Conservation (phyloP, 2,329 filamentous ascomycete species). For the Fusarium marasasianum region DNA sequence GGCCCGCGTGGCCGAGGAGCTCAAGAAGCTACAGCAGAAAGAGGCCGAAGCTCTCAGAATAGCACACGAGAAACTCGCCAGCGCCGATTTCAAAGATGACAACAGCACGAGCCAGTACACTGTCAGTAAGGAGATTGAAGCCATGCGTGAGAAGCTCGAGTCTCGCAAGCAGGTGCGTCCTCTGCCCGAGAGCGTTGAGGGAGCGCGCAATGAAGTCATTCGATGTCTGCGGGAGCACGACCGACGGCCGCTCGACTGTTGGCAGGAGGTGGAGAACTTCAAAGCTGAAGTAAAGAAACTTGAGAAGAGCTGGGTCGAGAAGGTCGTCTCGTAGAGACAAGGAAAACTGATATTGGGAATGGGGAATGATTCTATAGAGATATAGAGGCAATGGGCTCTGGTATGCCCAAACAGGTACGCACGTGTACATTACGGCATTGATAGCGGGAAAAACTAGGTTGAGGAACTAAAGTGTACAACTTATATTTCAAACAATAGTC, state of each 20-base stretch:
- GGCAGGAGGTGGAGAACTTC: conserved; percentile 90
- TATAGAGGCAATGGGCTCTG: conserved; percentile 29
- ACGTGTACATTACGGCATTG: conserved; percentile 48
- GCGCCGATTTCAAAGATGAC: conserved; percentile 49
- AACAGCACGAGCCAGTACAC: conserved; percentile 52
- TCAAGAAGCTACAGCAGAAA: conserved; percentile 78
- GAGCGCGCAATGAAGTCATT: conserved; percentile 79
- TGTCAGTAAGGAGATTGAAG: conserved; percentile 68
- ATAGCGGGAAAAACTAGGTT: conserved; percentile 46
- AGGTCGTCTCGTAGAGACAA: conserved; percentile 65
- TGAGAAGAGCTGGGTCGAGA: conserved; percentile 89
- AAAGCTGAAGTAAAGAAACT: conserved; percentile 87
- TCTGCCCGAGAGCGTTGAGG: conserved; percentile 76
- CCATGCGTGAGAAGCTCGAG: conserved; percentile 68
- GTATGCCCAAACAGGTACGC: conserved; percentile 24
- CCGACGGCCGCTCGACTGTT: conserved; percentile 90
- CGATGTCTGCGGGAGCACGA: conserved; percentile 86
- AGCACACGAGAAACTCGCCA: conserved; percentile 72
- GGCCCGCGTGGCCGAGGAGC: conserved; percentile 84
- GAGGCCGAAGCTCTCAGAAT: conserved; percentile 75
- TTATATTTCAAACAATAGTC: conserved; percentile 36
- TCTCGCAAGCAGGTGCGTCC: conserved; percentile 72
- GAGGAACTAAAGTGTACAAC: conserved; percentile 42
- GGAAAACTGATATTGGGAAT: conserved; percentile 2
- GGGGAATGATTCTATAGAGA: conserved; percentile 26